Base-by-base conservation (phyloP, 768 basidiomycete species). In the Lentinula sp. region DNA sequence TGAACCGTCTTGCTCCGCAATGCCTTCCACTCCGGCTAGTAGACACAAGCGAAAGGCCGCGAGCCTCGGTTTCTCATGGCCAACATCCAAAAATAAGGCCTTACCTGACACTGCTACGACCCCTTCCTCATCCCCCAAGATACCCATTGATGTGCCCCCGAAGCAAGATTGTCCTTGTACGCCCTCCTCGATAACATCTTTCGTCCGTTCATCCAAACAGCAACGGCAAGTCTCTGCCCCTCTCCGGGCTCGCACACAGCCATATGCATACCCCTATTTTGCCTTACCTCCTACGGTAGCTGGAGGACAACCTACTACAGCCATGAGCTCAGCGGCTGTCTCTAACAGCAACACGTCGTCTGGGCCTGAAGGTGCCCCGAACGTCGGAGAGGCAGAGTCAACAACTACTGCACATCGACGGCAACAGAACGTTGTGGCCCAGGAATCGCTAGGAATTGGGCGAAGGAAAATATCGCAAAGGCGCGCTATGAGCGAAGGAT, bases 221-320 rank as follows among this genome's bases (percentile, higher is more conserved):
- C 49, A 65, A 59, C 61, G 53, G 4, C 51, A 65, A 8, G 68
- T 59, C 41, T 64, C 67, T 36, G 64, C 67, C 16, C 61, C 63
- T 55, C 52, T 35, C 6, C 50, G 56, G 8, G 57, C 28, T 9
- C 70, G 3, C 66, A 76, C 76, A 10, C 74, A 76, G 16, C 75
- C 75, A 4, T 76, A 76, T 28, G 71, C 72, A 10, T 69, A 73
- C 39, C 75, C 75, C 4, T 76, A 73, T 66, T 77, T 73, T 61
- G 69, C 69, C 36, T 57, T 66, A 52, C 69, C 69, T 9, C 69
- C 69, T 36, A 39, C 39, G 12, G 10, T 42, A 3, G 15, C 35
- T 9, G 50, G 35, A 9, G 50, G 35, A 15, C 50, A 23, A 28
- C 16, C 50, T 7, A 4, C 15, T 15, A 15, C 13, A 36, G 50